Percentiles rank a stretch among this genome's conserved stretches.
These are phyloP conservation scores for Blechomonas ayalai DNA, from an alignment of 208 protist genomes.

Conservation along the genomic window DNA sequence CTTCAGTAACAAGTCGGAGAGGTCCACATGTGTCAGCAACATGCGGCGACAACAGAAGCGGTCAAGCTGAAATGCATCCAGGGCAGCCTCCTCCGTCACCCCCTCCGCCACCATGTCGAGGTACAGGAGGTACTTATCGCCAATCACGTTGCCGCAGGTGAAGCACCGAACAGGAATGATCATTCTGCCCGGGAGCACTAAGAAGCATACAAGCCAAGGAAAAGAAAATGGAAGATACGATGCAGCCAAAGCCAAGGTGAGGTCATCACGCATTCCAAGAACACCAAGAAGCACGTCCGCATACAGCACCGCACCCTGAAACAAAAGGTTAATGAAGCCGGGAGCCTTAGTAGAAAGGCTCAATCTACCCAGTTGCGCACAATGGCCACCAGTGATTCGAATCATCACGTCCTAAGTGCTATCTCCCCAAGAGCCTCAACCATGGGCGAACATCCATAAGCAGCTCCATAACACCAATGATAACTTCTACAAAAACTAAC, in stretches of 20 bases:
- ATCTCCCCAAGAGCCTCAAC: no score
- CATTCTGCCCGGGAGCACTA: constrained; percentile 62
- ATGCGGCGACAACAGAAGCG: constrained; percentile 99
- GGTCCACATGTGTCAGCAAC: constrained; percentile 99
- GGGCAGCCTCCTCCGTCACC: constrained; percentile 92
- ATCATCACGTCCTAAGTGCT: no score
- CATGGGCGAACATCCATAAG: constrained; percentile 51
- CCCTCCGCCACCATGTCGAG: constrained; percentile 90
- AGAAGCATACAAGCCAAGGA: not conserved
- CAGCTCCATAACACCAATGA: constrained; percentile 69
- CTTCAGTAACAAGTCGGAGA: constrained; percentile 97
- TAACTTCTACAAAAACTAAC: constrained; percentile 72
- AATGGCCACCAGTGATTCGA: no score
- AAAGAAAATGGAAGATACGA: constrained; percentile 4
- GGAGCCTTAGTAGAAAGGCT: no score
- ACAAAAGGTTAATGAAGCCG: no score
- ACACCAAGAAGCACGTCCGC: not conserved
- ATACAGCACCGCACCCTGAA: no score
- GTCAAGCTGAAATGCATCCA: constrained; percentile 94
- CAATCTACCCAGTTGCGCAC: no score
- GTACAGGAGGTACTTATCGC: constrained; percentile 98
- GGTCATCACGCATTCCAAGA: no score
- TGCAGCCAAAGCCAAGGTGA: no score
- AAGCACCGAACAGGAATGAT: constrained; percentile 99
- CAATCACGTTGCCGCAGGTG: constrained; percentile 99